Evolutionary conservation across 2,329 filamentous ascomycete genomes (phyloP).

Genomic region (Camillea tinctor): DNA sequence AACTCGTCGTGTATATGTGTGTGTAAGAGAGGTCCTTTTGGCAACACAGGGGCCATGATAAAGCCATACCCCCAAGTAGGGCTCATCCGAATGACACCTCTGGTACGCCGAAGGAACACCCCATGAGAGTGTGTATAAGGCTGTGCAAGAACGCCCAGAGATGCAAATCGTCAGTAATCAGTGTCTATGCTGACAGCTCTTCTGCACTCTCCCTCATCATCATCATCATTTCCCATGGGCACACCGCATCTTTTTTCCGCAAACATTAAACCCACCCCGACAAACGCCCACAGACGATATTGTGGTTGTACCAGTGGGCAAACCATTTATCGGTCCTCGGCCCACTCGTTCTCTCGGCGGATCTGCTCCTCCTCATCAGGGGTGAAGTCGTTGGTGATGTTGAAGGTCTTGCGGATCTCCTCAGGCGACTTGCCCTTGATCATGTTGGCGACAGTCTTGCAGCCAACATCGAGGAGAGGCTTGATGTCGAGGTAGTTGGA

Average conservation of each 20-base stretch:
- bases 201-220: too few relatives aligned
- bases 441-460: conserved; percentile 99
- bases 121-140: too few relatives aligned
- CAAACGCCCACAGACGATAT: not conserved
- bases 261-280: not conserved
- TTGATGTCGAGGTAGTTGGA: conserved; percentile 99
- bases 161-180: too few relatives aligned
- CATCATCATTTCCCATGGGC: not conserved
- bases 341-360: conserved; percentile 87
- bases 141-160: too few relatives aligned
- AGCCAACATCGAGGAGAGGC: conserved; percentile 93
- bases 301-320: not conserved
- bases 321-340: conserved; percentile 67
- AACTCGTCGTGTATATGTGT: too few relatives aligned
- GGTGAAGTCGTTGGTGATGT: conserved; percentile 99
- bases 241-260: not conserved
- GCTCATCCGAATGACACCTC: not conserved
- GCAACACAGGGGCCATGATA: not conserved
- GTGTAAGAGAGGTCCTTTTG: not conserved
- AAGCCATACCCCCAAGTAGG: conserved; percentile 2
- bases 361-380: conserved; percentile 99
- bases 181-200: too few relatives aligned
- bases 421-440: conserved; percentile 99
- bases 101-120: too few relatives aligned
- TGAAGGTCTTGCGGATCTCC: conserved; percentile 99